Evolutionary conservation across 169 alveolate species (phyloP), one percentile per base, ranked within the genome.

Genomic region (Cryptosporidium ubiquitum): DNA sequence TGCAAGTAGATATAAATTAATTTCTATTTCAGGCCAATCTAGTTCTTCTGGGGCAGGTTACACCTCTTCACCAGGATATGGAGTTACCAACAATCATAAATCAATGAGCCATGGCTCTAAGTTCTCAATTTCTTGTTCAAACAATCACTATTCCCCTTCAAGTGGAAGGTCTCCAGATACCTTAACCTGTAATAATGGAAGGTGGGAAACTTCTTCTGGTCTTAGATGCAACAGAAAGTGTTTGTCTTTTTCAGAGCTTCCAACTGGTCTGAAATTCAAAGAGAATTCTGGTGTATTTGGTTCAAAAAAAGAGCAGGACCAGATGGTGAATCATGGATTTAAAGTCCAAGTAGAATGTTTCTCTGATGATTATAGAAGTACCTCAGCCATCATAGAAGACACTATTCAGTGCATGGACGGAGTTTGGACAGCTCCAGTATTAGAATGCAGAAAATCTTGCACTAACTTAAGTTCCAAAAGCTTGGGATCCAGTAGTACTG

Each of bases 171-270:
- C 89, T 2, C 89, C 89, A 10, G 89, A 79, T 49, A 61, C 75
- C 31, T 33, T 79, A 6, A 42, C 55, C 3, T 79, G 89, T 29
- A 79, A 79, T 29, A 79, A 79, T 49, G 89, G 89, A 26, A 79
- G 89, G 69, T 79, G 89, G 89, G 89, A 79, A 39, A 26, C 89
- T 6, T n/a, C 55, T 12, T 42, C 89, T 16, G 69, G 69, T 40
- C 47, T 79, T 7, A 37, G 55, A 33, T 79, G 89, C 40, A 60
- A 58, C 55, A 61, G 69, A 29, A 58, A 31, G 29, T 79, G 89
- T 40, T n/a, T 20, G 39, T 18, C 44, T 9, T 23, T 64, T 14
- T 37, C 44, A 9, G 26, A 37, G 12, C 58, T 79, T 2, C 68
- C 89, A 23, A 40, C 1, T 40, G 89, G 89, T 6, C 47, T 79